Percentiles rank a stretch among this genome's conserved stretches.
Conservation (phyloP, 1,139 yeast species). For the Zygoascus meyerae region DNA sequence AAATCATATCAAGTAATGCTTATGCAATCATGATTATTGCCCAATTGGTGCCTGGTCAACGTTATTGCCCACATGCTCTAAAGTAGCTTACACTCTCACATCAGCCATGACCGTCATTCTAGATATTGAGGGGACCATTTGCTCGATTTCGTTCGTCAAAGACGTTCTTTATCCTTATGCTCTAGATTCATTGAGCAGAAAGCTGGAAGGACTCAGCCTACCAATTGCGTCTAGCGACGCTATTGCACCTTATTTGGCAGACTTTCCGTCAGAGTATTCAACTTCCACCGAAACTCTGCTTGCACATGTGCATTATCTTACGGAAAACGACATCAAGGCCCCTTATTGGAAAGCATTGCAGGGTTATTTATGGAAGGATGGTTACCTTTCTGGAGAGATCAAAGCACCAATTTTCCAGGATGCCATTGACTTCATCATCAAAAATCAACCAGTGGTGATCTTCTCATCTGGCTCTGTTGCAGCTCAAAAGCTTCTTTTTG, state of each 20-base stretch:
- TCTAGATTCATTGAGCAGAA: conserved; percentile 18
- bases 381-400: conserved; percentile 68
- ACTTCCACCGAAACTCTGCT: conserved; percentile 32
- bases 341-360: conserved; percentile 72
- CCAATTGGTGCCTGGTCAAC: no score
- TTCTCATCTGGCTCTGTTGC: conserved; percentile 90
- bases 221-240: conserved; percentile 10
- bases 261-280: conserved; percentile 42
- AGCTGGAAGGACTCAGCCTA: conserved; percentile 9
- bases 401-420: conserved; percentile 74
- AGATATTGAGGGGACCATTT: conserved; percentile 89
- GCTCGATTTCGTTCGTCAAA: conserved; percentile 84
- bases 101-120: conserved; percentile 33
- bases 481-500: conserved; percentile 76
- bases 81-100: no score
- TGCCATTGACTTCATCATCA: conserved; percentile 53
- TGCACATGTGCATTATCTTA: conserved; percentile 51
- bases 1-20: no score
- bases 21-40: no score
- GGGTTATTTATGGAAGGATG: conserved; percentile 76
- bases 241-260: conserved; percentile 32
- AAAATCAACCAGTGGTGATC: conserved; percentile 45
- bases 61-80: no score
- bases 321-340: conserved; percentile 66
- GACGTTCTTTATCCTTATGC: conserved; percentile 51